Percentiles rank a stretch among this genome's conserved stretches.
Conservation (phyloP, 495 filamentous ascomycete species). For the Podospora sp. region DNA sequence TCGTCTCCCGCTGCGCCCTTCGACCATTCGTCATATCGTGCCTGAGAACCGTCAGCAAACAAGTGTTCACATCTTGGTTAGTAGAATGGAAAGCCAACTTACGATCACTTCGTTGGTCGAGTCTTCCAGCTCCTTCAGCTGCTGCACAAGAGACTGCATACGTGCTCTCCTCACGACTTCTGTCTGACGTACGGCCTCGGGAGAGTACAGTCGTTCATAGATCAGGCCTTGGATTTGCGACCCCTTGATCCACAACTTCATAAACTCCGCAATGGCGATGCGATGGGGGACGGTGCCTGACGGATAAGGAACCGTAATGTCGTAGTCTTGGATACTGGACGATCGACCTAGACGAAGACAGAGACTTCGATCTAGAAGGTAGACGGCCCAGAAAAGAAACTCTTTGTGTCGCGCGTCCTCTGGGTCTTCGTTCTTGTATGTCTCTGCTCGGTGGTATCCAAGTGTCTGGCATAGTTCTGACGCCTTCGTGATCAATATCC, state of each 20-base stretch:
- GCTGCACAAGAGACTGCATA: neutral
- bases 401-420: slow-evolving; percentile 29
- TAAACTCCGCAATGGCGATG: slow-evolving; percentile 6
- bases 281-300: neutral
- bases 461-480: slow-evolving; percentile 62
- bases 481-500: slow-evolving; percentile 59
- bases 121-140: slow-evolving; percentile 8
- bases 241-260: slow-evolving; percentile 20
- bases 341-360: slow-evolving; percentile 64
- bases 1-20: slow-evolving; percentile 17
- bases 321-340: slow-evolving; percentile 61
- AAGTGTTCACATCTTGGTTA: no score
- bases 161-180: slow-evolving; percentile 10
- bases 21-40: slow-evolving; percentile 2
- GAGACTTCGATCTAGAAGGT: slow-evolving; percentile 59
- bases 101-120: neutral
- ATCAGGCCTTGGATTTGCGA: slow-evolving; percentile 26
- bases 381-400: slow-evolving; percentile 63
- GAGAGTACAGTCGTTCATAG: slow-evolving; percentile 28
- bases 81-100: neutral
- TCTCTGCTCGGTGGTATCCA: slow-evolving; percentile 60
- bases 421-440: slow-evolving; percentile 50
- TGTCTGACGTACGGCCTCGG: slow-evolving; percentile 16
- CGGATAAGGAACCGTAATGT: slow-evolving; percentile 49
- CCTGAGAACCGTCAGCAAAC: neutral